Evolutionary conservation across 257 asterid species (phyloP).

Genomic region (Galeopsis tetrahit): DNA sequence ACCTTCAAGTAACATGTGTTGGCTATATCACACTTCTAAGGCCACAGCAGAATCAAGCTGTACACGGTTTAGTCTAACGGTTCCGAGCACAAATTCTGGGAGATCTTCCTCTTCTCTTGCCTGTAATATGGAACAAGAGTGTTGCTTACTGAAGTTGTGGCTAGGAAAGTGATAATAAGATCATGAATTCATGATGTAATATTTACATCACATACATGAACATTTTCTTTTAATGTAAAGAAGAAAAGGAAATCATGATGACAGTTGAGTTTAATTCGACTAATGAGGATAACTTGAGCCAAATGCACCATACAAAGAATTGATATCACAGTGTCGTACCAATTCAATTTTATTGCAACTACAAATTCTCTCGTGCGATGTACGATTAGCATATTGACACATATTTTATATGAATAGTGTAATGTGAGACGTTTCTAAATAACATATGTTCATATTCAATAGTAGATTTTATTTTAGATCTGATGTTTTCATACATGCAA

Average conservation of each 20-base stretch:
- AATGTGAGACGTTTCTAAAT: not conserved
- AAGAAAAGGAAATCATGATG: not conserved
- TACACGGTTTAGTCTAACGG: constrained; percentile 81
- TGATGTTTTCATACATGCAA: not conserved
- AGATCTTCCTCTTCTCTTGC: constrained; percentile 87
- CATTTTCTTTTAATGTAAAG: not conserved
- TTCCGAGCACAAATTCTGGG: constrained; percentile 94
- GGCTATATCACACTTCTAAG: constrained; percentile 50
- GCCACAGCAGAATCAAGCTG: constrained; percentile 76
- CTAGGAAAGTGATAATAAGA: not conserved
- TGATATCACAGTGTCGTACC: not conserved
- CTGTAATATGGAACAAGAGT: constrained; percentile 39
- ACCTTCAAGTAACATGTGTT: constrained; percentile 10
- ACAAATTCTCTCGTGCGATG: not conserved
- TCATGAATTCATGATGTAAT: not conserved
- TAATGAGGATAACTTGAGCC: not conserved
- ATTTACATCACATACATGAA: not conserved
- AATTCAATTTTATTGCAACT: not conserved
- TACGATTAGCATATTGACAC: not conserved
- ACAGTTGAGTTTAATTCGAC: not conserved
- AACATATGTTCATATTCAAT: not conserved
- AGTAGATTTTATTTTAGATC: not conserved
- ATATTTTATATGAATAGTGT: too few relatives aligned
- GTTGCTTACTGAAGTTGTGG: not conserved
- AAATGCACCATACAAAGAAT: constrained; percentile 17